Evolutionary conservation across 345 rosid species (phyloP).

Genomic region (Cardamine chenopodiifolia): DNA sequence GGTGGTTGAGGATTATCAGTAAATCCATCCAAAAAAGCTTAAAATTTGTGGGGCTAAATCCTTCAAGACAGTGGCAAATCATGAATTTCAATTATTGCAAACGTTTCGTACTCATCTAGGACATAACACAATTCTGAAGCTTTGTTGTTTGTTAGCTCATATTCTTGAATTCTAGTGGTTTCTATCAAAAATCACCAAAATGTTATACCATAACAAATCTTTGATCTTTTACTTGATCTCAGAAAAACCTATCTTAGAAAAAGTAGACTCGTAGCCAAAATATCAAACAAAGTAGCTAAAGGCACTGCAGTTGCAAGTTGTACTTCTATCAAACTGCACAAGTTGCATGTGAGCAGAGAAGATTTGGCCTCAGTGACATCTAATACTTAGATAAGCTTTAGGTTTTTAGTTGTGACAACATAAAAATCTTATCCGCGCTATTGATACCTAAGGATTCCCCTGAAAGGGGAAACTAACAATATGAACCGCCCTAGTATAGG

Average conservation of each 20-base stretch:
- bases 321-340: conserved; percentile 34
- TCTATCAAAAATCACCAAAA: conserved; percentile 17
- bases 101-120: conserved; percentile 1
- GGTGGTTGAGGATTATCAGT: conserved; percentile 34
- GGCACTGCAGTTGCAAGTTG: conserved; percentile 44
- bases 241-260: conserved; percentile 7
- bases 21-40: conserved; percentile 35
- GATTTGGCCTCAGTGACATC: conserved; percentile 15
- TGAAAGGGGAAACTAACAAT: not conserved
- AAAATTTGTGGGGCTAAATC: conserved; percentile 39
- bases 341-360: conserved; percentile 34
- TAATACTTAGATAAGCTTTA: conserved; percentile 3
- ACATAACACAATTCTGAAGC: not conserved
- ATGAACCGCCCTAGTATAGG: not conserved
- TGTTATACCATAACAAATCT: conserved; percentile 15
- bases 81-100: conserved; percentile 31
- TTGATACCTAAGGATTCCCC: not conserved
- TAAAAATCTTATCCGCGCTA: not conserved
- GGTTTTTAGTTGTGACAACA: not conserved
- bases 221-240: not conserved
- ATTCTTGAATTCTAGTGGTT: conserved; percentile 22
- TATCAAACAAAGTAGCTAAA: conserved; percentile 24
- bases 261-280: not conserved
- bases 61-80: conserved; percentile 18
- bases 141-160: conserved; percentile 24